Evolutionary conservation across 305 asterid species (phyloP).

Genomic region (Withania somnifera): DNA sequence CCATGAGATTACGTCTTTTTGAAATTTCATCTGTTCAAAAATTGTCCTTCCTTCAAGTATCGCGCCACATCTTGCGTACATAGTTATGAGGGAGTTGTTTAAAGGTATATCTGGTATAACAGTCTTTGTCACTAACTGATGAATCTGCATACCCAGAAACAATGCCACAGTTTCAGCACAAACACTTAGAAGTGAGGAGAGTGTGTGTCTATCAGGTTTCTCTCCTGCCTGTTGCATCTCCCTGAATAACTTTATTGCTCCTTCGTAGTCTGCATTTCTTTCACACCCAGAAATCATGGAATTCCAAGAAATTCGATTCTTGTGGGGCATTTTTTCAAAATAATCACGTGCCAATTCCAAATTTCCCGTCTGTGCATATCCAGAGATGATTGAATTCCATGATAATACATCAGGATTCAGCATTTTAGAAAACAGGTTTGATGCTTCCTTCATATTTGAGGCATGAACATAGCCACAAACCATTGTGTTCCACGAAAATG

Average conservation of each 20-base stretch:
- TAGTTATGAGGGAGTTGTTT: constrained; percentile 72
- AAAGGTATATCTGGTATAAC: constrained; percentile 60
- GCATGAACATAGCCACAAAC: constrained; percentile 53
- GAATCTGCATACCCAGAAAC: constrained; percentile 59
- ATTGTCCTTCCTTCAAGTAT: constrained; percentile 53
- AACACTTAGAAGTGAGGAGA: constrained; percentile 64
- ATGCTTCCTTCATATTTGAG: constrained; percentile 52
- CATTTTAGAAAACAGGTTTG: constrained; percentile 48
- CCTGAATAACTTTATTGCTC: constrained; percentile 48
- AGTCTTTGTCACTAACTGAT: constrained; percentile 50
- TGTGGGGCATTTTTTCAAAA: constrained; percentile 55
- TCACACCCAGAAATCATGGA: constrained; percentile 67
- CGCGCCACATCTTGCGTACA: constrained; percentile 79
- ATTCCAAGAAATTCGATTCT: constrained; percentile 62
- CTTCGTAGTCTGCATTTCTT: constrained; percentile 35
- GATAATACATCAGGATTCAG: constrained; percentile 48
- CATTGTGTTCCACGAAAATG: constrained; percentile 69
- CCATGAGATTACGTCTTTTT: constrained; percentile 76
- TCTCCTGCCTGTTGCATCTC: constrained; percentile 60
- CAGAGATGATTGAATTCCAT: constrained; percentile 72
- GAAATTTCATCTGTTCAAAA: constrained; percentile 44
- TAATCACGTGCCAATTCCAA: constrained; percentile 46
- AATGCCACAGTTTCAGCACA: constrained; percentile 60
- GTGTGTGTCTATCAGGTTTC: constrained; percentile 63
- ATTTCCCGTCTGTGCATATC: constrained; percentile 45